phyloP scores from a whole-genome alignment of 345 rosid species.

The Syzygium jambos region DNA sequence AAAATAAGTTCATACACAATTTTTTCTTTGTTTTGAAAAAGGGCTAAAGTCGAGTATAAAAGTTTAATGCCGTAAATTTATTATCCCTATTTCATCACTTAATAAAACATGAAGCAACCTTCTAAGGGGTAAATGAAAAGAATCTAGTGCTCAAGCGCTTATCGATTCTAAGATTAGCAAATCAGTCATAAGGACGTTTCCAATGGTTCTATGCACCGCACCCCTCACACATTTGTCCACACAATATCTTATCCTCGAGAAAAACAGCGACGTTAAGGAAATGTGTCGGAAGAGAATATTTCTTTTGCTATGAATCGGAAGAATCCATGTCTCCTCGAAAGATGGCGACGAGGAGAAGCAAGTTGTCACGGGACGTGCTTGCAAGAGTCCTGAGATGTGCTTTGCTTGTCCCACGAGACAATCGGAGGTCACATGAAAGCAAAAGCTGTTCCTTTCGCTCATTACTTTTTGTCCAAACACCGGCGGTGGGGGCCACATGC shows the following conservation, averaged over 20 bases:
- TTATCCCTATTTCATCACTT: neutral
- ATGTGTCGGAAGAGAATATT: neutral
- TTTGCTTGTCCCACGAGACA: neutral
- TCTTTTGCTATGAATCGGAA: neutral
- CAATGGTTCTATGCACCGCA: neutral
- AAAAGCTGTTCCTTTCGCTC: neutral
- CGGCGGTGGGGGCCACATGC: neutral
- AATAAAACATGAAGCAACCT: neutral
- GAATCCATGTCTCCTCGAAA: neutral
- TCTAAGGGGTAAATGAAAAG: neutral
- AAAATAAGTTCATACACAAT: neutral
- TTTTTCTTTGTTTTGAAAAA: neutral
- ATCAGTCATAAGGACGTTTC: neutral
- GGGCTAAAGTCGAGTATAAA: neutral
- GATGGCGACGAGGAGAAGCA: neutral
- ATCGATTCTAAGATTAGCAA: neutral
- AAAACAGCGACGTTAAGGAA: neutral
- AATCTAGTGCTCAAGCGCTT: neutral
- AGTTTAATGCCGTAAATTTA: neutral
- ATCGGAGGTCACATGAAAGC: conserved; percentile 2
- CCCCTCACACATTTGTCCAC: neutral
- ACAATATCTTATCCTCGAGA: neutral
- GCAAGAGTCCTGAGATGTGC: neutral
- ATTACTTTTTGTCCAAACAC: neutral
- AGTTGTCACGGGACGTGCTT: neutral